A percentile compares a stretch with the other conserved stretches of the same genome.
Conservation (phyloP, 139 green algal genomes). For the Coelastrella sp. region DNA sequence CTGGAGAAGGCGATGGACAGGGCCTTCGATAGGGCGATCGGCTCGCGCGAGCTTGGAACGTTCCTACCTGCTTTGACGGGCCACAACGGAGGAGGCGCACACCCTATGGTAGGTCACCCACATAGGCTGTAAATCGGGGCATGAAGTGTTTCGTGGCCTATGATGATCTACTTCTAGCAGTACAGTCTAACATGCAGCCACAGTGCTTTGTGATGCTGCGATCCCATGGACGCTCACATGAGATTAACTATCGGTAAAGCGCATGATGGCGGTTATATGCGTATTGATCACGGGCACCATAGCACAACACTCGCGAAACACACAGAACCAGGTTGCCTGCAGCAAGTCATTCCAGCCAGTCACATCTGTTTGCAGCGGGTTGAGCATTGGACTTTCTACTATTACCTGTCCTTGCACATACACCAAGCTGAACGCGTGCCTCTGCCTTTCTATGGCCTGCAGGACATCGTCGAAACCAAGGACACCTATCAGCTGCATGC, state of each 20-base stretch:
- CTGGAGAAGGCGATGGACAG: constrained; percentile 40
- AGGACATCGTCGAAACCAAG: constrained; percentile 49
- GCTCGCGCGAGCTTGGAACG: neutral
- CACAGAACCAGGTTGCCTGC: no score
- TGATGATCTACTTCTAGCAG: neutral
- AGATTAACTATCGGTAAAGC: no score
- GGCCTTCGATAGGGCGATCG: constrained; percentile 30
- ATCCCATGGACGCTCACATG: no score
- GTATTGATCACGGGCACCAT: no score
- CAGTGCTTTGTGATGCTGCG: no score
- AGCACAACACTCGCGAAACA: no score
- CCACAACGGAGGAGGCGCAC: constrained; percentile 37
- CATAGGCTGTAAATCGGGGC: neutral
- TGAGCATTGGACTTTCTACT: no score
- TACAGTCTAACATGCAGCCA: no score
- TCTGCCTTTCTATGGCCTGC: neutral
- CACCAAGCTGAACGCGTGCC: neutral
- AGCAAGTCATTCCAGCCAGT: no score
- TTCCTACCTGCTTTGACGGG: neutral
- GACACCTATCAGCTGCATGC: constrained; percentile 10
- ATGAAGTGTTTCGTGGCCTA: neutral
- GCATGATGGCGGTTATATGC: no score
- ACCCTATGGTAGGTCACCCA: constrained; percentile 23
- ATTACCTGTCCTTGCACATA: no score
- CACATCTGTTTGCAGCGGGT: no score